Evolutionary conservation across 2,329 filamentous ascomycete species (phyloP).

Genomic region (Triangularia setosa): DNA sequence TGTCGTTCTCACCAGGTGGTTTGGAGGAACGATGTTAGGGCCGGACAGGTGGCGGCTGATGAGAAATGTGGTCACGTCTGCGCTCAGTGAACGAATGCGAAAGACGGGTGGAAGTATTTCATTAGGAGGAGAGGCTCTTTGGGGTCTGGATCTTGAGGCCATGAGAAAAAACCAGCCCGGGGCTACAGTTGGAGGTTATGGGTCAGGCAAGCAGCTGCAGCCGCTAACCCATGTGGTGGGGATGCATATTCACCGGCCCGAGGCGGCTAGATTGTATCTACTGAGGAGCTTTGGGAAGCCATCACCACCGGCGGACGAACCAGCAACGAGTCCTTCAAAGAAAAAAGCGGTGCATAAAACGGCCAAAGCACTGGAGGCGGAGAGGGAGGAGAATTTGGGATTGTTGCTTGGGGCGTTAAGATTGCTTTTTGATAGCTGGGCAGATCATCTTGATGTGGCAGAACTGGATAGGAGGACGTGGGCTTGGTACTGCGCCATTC

Average conservation of each 20-base stretch:
- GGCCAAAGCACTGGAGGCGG: slow-evolving; percentile 46
- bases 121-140: slow-evolving; percentile 52
- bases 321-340: slow-evolving; percentile 7
- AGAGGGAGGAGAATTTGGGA: slow-evolving; percentile 67
- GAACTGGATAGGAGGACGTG: slow-evolving; percentile 76
- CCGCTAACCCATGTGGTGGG: slow-evolving; percentile 40
- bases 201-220: slow-evolving; percentile 25
- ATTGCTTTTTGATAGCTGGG: slow-evolving; percentile 71
- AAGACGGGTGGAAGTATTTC: slow-evolving; percentile 38
- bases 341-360: slow-evolving; percentile 44
- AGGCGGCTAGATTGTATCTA: slow-evolving; percentile 60
- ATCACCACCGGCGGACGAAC: slow-evolving; percentile 5
- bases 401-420: slow-evolving; percentile 68
- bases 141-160: slow-evolving; percentile 56
- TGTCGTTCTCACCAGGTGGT: slow-evolving; percentile 60
- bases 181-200: slow-evolving; percentile 25
- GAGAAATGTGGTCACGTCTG: slow-evolving; percentile 52
- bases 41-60: slow-evolving; percentile 61
- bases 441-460: slow-evolving; percentile 52
- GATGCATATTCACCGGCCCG: slow-evolving; percentile 71
- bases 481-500: slow-evolving; percentile 74
- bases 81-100: slow-evolving; percentile 48
- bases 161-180: slow-evolving; percentile 32
- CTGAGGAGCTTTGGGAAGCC: slow-evolving; percentile 54
- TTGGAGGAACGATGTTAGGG: slow-evolving; percentile 58